These are phyloP conservation scores for Stellera chamaejasme DNA, from an alignment of 345 rosid genomes.

Conservation along the genomic window DNA sequence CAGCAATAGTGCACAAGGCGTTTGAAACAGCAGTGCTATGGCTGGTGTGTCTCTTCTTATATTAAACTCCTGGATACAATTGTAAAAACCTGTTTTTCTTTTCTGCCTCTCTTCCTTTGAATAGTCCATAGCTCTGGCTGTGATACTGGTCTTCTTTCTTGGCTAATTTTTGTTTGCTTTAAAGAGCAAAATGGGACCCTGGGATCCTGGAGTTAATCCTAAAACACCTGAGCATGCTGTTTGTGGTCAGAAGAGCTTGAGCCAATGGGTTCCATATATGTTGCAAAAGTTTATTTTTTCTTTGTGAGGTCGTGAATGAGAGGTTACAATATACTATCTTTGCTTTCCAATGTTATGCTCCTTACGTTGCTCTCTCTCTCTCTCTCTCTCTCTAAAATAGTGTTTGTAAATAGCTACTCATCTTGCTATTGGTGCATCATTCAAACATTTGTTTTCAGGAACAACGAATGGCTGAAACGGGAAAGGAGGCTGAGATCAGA, in stretches of 20 bases:
- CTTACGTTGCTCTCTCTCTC: constrained; percentile 3
- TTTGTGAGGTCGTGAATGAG: no score
- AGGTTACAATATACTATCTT: neutral
- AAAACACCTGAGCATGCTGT: no score
- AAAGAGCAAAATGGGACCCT: no score
- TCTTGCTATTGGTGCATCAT: constrained; percentile 12
- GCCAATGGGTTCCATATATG: no score
- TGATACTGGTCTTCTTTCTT: no score
- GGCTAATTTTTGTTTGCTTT: neutral
- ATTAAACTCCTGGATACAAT: constrained; percentile 2
- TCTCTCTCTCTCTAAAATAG: constrained; percentile 8
- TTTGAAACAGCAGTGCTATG: constrained; percentile 87
- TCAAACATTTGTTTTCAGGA: constrained; percentile 57
- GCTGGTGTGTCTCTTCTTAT: constrained; percentile 54
- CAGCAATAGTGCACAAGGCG: constrained; percentile 85
- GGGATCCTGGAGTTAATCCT: no score
- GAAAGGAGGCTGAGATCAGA: constrained; percentile 71
- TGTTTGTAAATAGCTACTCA: constrained; percentile 3
- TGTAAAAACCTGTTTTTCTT: neutral
- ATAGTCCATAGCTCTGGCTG: neutral
- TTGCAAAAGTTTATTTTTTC: no score
- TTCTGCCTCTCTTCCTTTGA: constrained; percentile 2
- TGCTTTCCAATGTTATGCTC: constrained; percentile 6
- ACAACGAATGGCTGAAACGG: constrained; percentile 69
- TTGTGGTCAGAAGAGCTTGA: no score